These are phyloP conservation scores for Mycena crocata DNA, from an alignment of 768 basidiomycete species.

Conservation along the genomic window DNA sequence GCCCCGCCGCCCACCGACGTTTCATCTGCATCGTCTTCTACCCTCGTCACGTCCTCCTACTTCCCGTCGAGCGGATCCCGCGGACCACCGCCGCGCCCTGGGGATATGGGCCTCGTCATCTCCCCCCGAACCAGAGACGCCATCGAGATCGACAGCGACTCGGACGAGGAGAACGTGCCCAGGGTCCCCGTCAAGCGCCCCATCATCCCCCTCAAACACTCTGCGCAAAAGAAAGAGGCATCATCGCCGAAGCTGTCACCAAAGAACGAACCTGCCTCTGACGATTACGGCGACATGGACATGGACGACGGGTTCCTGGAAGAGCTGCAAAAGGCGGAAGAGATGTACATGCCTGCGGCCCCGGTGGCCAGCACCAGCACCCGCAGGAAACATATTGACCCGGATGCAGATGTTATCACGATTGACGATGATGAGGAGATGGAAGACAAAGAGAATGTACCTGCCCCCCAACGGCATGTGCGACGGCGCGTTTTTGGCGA, in stretches of 20 bases:
- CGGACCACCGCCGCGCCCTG: constrained; percentile 23
- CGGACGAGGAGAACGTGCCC: constrained; percentile 39
- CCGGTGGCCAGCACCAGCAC: constrained; percentile 9
- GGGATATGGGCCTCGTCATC: constrained; percentile 30
- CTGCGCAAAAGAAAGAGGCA: constrained; percentile 20
- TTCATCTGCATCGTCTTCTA: constrained; percentile 20
- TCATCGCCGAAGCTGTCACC: background rate
- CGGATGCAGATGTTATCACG: constrained; percentile 25
- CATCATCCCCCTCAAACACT: constrained; percentile 29
- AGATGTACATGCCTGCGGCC: constrained; percentile 29
- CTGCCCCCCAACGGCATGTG: constrained; percentile 62
- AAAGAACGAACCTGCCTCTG: constrained; percentile 30
- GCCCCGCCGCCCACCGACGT: constrained; percentile 25
- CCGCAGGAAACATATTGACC: constrained; percentile 38
- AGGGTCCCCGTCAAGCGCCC: constrained; percentile 12
- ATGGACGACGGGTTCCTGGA: constrained; percentile 55
- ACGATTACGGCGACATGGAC: constrained; percentile 49
- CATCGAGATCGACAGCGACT: constrained; percentile 44
- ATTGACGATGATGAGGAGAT: constrained; percentile 36
- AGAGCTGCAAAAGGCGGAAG: constrained; percentile 50
- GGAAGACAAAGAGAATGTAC: constrained; percentile 74
- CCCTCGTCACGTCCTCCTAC: constrained; percentile 25
- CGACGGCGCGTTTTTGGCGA: constrained; percentile 50
- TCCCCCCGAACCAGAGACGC: constrained; percentile 29
- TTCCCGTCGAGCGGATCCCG: constrained; percentile 20